Evolutionary conservation across 106 monocot genomes (phyloP), one percentile per base, ranked within the genome.

Genomic region (Dendrobium nobile): DNA sequence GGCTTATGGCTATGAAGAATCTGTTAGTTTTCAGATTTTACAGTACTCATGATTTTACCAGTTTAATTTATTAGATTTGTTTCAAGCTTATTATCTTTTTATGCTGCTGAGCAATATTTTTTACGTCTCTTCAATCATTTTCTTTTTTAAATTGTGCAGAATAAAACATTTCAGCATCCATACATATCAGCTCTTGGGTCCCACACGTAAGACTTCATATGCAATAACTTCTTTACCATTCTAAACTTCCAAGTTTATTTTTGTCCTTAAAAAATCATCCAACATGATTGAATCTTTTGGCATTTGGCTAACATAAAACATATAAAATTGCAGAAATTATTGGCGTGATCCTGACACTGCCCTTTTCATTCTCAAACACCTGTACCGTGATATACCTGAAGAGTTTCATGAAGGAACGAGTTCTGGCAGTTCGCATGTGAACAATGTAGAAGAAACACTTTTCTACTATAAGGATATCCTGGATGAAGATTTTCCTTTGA

Each of bases 341-440:
- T 99, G 99, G 99, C 87, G 99, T 18, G 99, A 99, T 86, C 73
- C 58, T 85, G 99, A 99, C 73, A 99, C 99, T 28, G 99, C 95
- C 27, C 91, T 99, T 33, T 95, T 99, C 73, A 99, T 99, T 78
- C 88, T 99, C 43, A 99, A 93, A 65, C 99, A 99, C 79, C 80
- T 99, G 74, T 99, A 99, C 81, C 81, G 87, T 48, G 91, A 95
- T 80, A 93, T 99, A 83, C 88, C 99, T 19, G 95, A 93, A 78
- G 93, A 95, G 24, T 80, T 84, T 20, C 80, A 85, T 15, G 47
- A 82, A 44, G 28, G 79, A 56, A 82, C 86, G 37, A 22, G 56
- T 7, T 2, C 16, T 51, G 80, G 79, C 75, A 58, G 82, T 74
- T 54, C 79, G 4, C 74, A 48, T 59, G 59, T 42, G 4, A 26